Conservation (phyloP, 139 green algal genomes). For the Spirogloea muscicola region DNA sequence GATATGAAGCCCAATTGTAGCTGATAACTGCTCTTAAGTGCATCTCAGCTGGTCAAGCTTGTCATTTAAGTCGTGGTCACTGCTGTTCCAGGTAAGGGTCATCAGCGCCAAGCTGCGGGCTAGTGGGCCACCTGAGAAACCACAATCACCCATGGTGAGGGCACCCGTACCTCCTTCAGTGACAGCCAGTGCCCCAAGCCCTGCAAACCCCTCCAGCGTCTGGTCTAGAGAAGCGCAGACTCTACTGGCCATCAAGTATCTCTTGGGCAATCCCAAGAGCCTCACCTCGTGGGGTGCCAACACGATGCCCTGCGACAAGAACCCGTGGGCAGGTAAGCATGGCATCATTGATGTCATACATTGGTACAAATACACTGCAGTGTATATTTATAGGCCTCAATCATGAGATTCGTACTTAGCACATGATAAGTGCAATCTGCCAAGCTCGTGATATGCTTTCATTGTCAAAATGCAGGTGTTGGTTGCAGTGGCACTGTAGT, state of each 20-base stretch:
- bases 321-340: no score
- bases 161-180: no score
- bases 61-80: background rate
- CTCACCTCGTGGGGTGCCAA: background rate
- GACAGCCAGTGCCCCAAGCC: background rate
- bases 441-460: no score
- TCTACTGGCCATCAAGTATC: slow-evolving; percentile 15
- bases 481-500: slow-evolving; percentile 8
- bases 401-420: no score
- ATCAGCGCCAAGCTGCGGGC: no score
- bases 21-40: no score
- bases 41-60: background rate
- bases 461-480: slow-evolving; percentile 18
- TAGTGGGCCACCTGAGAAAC: background rate
- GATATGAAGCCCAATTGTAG: no score
- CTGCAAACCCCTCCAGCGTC: background rate
- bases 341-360: no score
- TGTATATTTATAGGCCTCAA: no score
- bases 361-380: background rate
- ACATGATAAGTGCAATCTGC: no score
- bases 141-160: background rate
- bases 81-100: no score
- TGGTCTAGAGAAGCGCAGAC: background rate
- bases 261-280: slow-evolving; percentile 2
- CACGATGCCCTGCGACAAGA: no score